Evolutionary conservation across 768 basidiomycete genomes (phyloP).

Genomic region (Scleroderma bovista): DNA sequence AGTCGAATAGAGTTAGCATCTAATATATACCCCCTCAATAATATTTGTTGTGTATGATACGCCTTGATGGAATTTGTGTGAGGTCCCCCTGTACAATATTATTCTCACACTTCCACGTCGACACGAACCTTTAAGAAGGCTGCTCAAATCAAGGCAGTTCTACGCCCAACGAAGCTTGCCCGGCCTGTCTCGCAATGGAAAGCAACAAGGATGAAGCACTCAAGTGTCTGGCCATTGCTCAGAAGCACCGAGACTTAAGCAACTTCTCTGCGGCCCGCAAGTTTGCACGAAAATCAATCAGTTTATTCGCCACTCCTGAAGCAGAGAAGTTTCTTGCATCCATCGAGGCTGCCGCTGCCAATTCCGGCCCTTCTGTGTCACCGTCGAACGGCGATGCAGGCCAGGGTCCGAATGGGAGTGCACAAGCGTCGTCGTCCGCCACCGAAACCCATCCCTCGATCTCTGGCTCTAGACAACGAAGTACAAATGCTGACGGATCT

Average conservation of each 20-base stretch:
- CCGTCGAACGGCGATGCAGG: slow-evolving; percentile 30
- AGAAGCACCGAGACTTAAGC: slow-evolving; percentile 63
- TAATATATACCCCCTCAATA: slow-evolving; percentile 54
- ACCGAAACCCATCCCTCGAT: slow-evolving; percentile 72
- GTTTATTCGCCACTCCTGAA: slow-evolving; percentile 75
- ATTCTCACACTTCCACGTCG: neutral
- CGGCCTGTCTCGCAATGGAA: slow-evolving; percentile 46
- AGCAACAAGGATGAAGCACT: slow-evolving; percentile 89
- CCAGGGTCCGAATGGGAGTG: too few relatives aligned
- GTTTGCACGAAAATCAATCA: slow-evolving; percentile 84
- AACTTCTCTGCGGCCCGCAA: slow-evolving; percentile 78
- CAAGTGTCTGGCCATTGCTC: slow-evolving; percentile 75
- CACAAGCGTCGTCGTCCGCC: slow-evolving; percentile 42
- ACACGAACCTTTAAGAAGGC: neutral
- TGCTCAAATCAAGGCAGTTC: too few relatives aligned
- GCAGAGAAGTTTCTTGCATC: slow-evolving; percentile 61
- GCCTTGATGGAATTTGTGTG: too few relatives aligned
- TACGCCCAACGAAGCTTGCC: neutral
- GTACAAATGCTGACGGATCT: slow-evolving; percentile 38
- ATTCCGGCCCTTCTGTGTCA: slow-evolving; percentile 27
- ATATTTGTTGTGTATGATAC: too few relatives aligned
- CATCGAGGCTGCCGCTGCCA: slow-evolving; percentile 51
- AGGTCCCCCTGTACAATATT: too few relatives aligned
- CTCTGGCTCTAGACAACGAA: slow-evolving; percentile 64
- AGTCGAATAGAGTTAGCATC: slow-evolving; percentile 85